Conservation (phyloP, 2,329 filamentous ascomycete species). For the Verticillium albo-atrum region DNA sequence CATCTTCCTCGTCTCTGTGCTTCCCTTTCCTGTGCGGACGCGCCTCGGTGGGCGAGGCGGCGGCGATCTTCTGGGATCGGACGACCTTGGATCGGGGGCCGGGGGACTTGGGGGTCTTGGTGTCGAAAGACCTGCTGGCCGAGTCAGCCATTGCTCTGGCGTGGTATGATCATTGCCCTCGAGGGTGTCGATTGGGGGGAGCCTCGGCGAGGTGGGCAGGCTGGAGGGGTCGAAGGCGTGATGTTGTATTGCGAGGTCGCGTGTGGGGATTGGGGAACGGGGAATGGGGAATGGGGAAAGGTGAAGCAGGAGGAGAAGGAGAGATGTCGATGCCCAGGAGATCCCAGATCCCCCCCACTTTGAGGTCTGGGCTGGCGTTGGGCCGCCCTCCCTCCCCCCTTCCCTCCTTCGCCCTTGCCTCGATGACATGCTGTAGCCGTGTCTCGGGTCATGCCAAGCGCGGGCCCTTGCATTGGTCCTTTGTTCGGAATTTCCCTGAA, state of each 20-base stretch:
- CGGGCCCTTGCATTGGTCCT: neutral
- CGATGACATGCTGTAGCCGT: neutral
- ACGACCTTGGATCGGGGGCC: conserved; percentile 36
- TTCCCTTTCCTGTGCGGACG: conserved; percentile 4
- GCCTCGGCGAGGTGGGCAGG: neutral
- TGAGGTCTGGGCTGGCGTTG: neutral
- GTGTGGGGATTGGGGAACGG: neutral
- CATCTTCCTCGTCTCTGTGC: conserved; percentile 16
- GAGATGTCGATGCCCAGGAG: neutral
- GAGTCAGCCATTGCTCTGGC: conserved; percentile 14
- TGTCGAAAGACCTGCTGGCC: conserved; percentile 13
- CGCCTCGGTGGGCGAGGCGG: conserved; percentile 15
- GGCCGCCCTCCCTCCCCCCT: neutral
- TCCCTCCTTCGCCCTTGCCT: neutral
- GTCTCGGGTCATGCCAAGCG: neutral
- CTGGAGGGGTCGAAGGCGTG: neutral
- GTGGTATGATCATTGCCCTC: conserved; percentile 10
- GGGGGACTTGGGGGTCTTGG: conserved; percentile 8
- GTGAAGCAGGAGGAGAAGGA: neutral
- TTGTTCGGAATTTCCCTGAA: neutral
- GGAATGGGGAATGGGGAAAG: neutral
- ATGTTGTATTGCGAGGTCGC: neutral
- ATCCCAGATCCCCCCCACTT: neutral
- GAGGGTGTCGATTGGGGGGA: neutral
- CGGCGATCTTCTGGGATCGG: conserved; percentile 50